These are phyloP conservation scores for Xylariaceae sp. DNA, from an alignment of 2,329 filamentous ascomycete genomes.

Conservation along the genomic window DNA sequence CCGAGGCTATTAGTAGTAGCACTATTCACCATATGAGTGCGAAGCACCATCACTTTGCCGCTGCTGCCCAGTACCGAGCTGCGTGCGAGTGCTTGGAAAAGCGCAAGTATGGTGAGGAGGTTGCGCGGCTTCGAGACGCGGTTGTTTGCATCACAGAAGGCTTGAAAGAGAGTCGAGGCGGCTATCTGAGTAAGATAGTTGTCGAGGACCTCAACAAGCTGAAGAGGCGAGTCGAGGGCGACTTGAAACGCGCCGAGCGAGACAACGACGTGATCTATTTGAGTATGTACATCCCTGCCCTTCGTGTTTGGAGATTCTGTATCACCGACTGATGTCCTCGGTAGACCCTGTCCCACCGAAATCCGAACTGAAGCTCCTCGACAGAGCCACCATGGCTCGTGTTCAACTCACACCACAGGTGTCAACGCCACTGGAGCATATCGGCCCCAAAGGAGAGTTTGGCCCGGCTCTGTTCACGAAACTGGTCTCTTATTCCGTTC, in stretches of 20 bases:
- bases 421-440: slow-evolving; percentile 68
- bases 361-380: slow-evolving; percentile 77
- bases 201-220: slow-evolving; percentile 76
- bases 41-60: slow-evolving; percentile 95
- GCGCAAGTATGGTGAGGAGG: slow-evolving; percentile 89
- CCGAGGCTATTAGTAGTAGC: slow-evolving; percentile 80
- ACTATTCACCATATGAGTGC: slow-evolving; percentile 98
- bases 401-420: slow-evolving; percentile 76
- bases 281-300: slow-evolving; percentile 42
- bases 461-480: slow-evolving; percentile 83
- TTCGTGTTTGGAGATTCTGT: neutral
- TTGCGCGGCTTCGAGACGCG: slow-evolving; percentile 78
- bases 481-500: slow-evolving; percentile 90
- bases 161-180: slow-evolving; percentile 68
- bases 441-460: slow-evolving; percentile 75
- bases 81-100: slow-evolving; percentile 91
- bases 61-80: slow-evolving; percentile 87
- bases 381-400: slow-evolving; percentile 83
- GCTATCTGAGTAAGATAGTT: slow-evolving; percentile 75
- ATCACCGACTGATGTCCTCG: slow-evolving; percentile 30
- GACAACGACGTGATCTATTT: slow-evolving; percentile 97
- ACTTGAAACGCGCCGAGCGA: slow-evolving; percentile 86
- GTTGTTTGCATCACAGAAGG: slow-evolving; percentile 79
- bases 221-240: slow-evolving; percentile 77
- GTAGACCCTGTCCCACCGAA: slow-evolving; percentile 75